Conservation (phyloP, 148 eudicot genomes). For the Euryodendron excelsum region DNA sequence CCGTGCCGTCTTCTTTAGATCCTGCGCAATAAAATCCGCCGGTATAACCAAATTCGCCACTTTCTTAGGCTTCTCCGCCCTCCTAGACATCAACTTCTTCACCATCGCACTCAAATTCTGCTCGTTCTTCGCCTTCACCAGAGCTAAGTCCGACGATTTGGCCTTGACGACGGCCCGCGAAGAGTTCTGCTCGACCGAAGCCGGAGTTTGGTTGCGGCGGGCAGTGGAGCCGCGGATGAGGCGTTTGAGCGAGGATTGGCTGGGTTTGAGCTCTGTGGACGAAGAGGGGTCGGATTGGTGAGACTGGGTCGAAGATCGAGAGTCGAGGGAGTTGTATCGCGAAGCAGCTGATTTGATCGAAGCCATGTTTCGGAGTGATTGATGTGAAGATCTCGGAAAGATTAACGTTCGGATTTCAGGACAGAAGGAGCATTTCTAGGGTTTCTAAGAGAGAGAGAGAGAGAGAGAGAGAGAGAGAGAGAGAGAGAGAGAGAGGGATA, state of each 20-base stretch:
- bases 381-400: slow-evolving; percentile 1
- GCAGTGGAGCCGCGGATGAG: background rate
- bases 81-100: slow-evolving; percentile 63
- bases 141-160: slow-evolving; percentile 15
- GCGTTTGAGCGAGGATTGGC: slow-evolving; percentile 18
- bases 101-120: slow-evolving; percentile 66
- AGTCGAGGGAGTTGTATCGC: slow-evolving; percentile 53
- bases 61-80: slow-evolving; percentile 19
- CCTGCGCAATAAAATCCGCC: slow-evolving; percentile 52
- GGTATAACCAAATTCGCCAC: slow-evolving; percentile 38
- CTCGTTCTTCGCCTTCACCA: slow-evolving; percentile 17
- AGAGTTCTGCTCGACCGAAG: slow-evolving; percentile 5
- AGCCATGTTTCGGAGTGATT: slow-evolving; percentile 19
- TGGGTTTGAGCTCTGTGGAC: slow-evolving; percentile 38
- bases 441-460: background rate
- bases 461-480: background rate
- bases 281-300: slow-evolving; percentile 39
- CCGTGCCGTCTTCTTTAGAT: slow-evolving; percentile 49
- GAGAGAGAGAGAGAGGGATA: background rate
- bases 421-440: slow-evolving; percentile 20
- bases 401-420: slow-evolving; percentile 20
- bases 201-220: background rate
- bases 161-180: slow-evolving; percentile 33
- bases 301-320: slow-evolving; percentile 39
- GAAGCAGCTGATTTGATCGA: slow-evolving; percentile 42